Evolutionary conservation across 2,329 filamentous ascomycete species (phyloP).

Genomic region (Capronia coronata): DNA sequence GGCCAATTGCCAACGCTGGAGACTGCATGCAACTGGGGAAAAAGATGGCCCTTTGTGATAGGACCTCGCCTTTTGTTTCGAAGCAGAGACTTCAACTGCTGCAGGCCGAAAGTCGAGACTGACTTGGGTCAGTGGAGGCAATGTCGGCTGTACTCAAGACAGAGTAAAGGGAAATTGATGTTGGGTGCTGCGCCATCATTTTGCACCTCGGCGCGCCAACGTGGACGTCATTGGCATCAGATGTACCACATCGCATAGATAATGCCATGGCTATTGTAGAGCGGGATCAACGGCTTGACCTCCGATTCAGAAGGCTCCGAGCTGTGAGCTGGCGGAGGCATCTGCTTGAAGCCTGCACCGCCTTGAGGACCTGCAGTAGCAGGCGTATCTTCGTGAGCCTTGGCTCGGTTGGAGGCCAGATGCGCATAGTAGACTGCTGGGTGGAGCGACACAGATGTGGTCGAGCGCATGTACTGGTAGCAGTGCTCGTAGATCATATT

Average conservation of each 20-base stretch:
- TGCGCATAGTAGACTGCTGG: conserved; percentile 97
- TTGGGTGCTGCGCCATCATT: not conserved
- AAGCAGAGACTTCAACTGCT: conserved; percentile 29
- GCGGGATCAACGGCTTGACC: conserved; percentile 32
- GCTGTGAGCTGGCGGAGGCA: conserved; percentile 28
- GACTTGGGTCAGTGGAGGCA: not conserved
- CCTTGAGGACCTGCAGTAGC: conserved; percentile 37
- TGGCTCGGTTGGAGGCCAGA: conserved; percentile 72
- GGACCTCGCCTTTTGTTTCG: conserved; percentile 27
- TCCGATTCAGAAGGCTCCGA: conserved; percentile 31
- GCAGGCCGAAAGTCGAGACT: not conserved
- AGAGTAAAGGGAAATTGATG: not conserved
- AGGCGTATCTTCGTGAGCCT: conserved; percentile 59
- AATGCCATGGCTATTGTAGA: conserved; percentile 28
- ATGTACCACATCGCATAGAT: conserved; percentile 39
- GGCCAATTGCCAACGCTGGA: conserved; percentile 5
- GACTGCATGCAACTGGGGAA: not conserved
- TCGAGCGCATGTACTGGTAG: conserved; percentile 87
- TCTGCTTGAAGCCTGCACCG: conserved; percentile 35
- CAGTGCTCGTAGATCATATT: conserved; percentile 91
- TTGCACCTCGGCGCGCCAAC: not conserved
- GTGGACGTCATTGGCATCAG: conserved; percentile 4
- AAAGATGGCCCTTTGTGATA: conserved; percentile 19
- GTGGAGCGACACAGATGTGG: conserved; percentile 78
- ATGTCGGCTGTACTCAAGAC: not conserved